phyloP scores from a whole-genome alignment of 2,329 filamentous ascomycete species.

The Fusarium sp. region DNA sequence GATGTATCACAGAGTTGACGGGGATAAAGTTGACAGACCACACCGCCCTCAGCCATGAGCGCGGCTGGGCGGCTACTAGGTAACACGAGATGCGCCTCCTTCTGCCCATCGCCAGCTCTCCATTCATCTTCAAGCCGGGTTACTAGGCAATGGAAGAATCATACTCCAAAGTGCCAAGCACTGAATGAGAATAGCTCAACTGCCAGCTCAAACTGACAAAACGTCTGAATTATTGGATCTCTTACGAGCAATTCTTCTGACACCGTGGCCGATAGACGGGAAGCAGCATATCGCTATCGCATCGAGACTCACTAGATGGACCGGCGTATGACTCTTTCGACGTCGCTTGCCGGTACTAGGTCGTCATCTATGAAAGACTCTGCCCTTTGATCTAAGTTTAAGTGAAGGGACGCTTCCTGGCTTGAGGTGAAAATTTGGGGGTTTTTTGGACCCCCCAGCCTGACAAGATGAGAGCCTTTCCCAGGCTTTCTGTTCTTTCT shows the following conservation, averaged over 20 bases:
- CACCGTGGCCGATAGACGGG: not conserved
- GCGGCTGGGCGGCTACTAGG: not conserved
- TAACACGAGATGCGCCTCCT: not conserved
- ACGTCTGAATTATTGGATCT: no score
- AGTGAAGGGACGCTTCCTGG: not conserved
- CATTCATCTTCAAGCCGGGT: not conserved
- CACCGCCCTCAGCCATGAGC: not conserved
- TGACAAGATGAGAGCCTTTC: no score
- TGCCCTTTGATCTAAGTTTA: not conserved
- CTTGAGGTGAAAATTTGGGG: fast-evolving
- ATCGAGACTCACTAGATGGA: fast-evolving
- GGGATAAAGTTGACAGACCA: not conserved
- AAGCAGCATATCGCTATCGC: not conserved
- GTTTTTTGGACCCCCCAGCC: not conserved
- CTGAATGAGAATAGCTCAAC: fast-evolving
- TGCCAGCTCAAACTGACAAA: not conserved
- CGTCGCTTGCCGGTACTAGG: not conserved
- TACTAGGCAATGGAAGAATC: no score
- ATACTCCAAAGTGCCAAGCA: fast-evolving
- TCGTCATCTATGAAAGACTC: no score
- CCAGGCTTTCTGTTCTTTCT: no score
- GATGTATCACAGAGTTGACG: not conserved
- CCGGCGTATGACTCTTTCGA: not conserved
- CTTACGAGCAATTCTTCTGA: not conserved
- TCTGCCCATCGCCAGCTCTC: fast-evolving